Conservation (phyloP, 805 yeast genomes). For the Teunomyces stri region DNA sequence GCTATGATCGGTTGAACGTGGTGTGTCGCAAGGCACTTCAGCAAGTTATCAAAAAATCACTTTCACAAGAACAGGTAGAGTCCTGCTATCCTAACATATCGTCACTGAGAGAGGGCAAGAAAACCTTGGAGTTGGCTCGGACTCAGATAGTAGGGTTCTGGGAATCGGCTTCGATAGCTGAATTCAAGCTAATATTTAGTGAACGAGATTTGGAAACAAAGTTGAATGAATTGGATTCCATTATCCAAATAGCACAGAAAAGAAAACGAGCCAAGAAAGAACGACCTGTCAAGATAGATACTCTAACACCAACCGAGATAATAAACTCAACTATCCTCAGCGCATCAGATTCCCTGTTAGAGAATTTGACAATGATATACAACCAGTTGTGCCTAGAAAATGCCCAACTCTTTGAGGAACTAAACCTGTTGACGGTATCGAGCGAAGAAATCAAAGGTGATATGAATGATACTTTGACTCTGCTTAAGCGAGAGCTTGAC, state of each 20-base stretch:
- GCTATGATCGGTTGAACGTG: constrained; percentile 49
- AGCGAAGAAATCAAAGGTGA: constrained; percentile 20
- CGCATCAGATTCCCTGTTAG: constrained; percentile 20
- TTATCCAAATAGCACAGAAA: constrained; percentile 41
- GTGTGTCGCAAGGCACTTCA: constrained; percentile 55
- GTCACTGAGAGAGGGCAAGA: constrained; percentile 42
- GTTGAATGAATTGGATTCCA: constrained; percentile 47
- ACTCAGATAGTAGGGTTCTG: constrained; percentile 53
- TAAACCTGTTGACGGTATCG: constrained; percentile 18
- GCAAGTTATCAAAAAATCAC: constrained; percentile 48
- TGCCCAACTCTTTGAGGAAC: constrained; percentile 21
- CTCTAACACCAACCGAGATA: constrained; percentile 29
- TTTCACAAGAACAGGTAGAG: constrained; percentile 49
- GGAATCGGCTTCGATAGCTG: constrained; percentile 47
- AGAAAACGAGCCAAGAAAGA: constrained; percentile 15
- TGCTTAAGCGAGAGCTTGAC: constrained; percentile 19
- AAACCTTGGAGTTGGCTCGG: constrained; percentile 46
- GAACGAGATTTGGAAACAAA: constrained; percentile 46
- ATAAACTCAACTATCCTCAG: constrained; percentile 28
- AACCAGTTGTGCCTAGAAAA: constrained; percentile 38
- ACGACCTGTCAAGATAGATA: constrained; percentile 20
- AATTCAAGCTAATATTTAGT: constrained; percentile 51
- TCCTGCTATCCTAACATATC: constrained; percentile 57
- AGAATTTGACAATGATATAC: constrained; percentile 31
- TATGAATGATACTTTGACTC: constrained; percentile 19